Evolutionary conservation across 2,329 filamentous ascomycete genomes (phyloP), one percentile per base, ranked within the genome.

Genomic region (Endoconidiophora laricicola): DNA sequence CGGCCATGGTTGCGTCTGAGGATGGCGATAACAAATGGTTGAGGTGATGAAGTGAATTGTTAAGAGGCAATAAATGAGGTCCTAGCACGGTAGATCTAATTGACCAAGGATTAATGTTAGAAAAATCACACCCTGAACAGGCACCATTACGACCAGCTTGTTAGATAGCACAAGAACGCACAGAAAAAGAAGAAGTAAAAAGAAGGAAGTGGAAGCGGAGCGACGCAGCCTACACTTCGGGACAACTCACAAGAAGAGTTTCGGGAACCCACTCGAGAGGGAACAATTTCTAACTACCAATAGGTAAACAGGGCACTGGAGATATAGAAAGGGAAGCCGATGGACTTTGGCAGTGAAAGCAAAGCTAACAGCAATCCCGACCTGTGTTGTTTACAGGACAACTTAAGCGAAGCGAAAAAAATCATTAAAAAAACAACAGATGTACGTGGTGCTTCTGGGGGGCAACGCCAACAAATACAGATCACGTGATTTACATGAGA

Each of bases 1-100:
- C 78, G 24, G 74, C 73, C 77, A 81, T 81, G 56, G 48, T 64
- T 41, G 44, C 16, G 18, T 20, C 6, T 2, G 5, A 12, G 22
- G 33, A 20, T 22, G 22, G 36, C 38, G 26, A 33, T 33, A 33
- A 33, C 12, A 33, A 33, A 36, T 41, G 9, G 46, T 7, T 14
- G 46, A 20, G 22, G 10, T 7, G 20, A 36, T 48, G 3, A 36
- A 10, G 16, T 20, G 16, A 29, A 44, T 24, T n/a, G 20, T 10
- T 4, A 12, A 40, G 24, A 46, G 44, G 23, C 44, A 46, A 20
- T 14, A 23, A 18, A 12, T 38, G 6, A 16, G 33, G 44, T 23
- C 44, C 33, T 46, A 46, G 44, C 16, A 38, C 36, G 10, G 44
- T 38, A 29, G 44, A 46, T 38, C 44, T 46, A 14, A 24, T 37